phyloP scores from a whole-genome alignment of 202 grass and related monocot genomes.

The Panicum virgatum region DNA sequence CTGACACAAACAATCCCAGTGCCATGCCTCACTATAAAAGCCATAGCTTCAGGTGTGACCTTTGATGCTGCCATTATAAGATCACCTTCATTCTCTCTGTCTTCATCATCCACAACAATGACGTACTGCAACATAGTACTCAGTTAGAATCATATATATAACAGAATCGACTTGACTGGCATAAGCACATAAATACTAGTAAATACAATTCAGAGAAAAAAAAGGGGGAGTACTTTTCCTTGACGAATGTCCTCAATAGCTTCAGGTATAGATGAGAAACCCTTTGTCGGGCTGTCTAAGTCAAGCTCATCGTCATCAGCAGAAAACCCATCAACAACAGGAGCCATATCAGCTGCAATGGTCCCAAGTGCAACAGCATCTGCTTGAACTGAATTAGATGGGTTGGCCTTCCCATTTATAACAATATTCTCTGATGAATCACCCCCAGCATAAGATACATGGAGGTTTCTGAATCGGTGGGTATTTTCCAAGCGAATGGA shows the following conservation, averaged over 20 bases:
- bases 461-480: slow-evolving; percentile 31
- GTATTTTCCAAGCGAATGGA: slow-evolving; percentile 34
- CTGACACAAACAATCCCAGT: slow-evolving; percentile 98
- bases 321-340: slow-evolving; percentile 68
- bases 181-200: neutral
- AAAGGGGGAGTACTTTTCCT: slow-evolving; percentile 64
- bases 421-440: slow-evolving; percentile 30
- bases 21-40: slow-evolving; percentile 92
- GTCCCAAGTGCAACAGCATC: slow-evolving; percentile 63
- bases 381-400: slow-evolving; percentile 49
- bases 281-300: slow-evolving; percentile 82
- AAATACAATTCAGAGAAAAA: slow-evolving; percentile 6
- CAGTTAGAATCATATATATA: slow-evolving; percentile 8
- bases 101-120: slow-evolving; percentile 97
- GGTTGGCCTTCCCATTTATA: slow-evolving; percentile 47
- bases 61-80: slow-evolving; percentile 98
- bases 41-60: slow-evolving; percentile 82
- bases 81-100: slow-evolving; percentile 97
- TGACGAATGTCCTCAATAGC: slow-evolving; percentile 89
- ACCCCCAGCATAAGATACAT: slow-evolving; percentile 39
- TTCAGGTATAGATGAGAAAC: slow-evolving; percentile 89
- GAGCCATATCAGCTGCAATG: slow-evolving; percentile 73
- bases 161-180: neutral
- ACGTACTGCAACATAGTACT: slow-evolving; percentile 68
- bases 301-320: slow-evolving; percentile 64